Conservation (phyloP, 179 eudicot genomes). For the Amaranthus tricolor region DNA sequence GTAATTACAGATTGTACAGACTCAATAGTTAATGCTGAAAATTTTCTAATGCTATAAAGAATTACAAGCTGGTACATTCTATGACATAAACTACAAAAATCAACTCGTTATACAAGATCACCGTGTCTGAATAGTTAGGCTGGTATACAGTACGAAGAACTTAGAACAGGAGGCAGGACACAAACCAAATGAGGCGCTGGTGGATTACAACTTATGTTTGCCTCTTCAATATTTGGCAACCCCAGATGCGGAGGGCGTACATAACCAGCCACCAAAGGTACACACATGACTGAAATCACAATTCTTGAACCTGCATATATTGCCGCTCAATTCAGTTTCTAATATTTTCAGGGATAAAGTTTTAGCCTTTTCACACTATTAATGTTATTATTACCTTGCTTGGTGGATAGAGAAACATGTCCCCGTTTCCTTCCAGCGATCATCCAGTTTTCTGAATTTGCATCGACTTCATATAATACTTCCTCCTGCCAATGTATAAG, state of each 20-base stretch:
- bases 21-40: slow-evolving; percentile 6
- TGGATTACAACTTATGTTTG: slow-evolving; percentile 83
- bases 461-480: slow-evolving; percentile 81
- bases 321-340: slow-evolving; percentile 3
- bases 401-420: slow-evolving; percentile 61
- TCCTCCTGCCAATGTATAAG: slow-evolving; percentile 46
- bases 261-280: slow-evolving; percentile 91
- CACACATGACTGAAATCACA: slow-evolving; percentile 67
- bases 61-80: slow-evolving; percentile 1
- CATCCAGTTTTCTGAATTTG: slow-evolving; percentile 96
- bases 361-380: too few species aligned
- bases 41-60: slow-evolving; percentile 9
- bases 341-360: too few species aligned
- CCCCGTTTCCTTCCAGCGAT: slow-evolving; percentile 98
- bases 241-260: slow-evolving; percentile 91
- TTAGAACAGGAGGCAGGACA: slow-evolving; percentile 83
- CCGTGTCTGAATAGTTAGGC: slow-evolving; percentile 32
- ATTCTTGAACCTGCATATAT: slow-evolving; percentile 81
- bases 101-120: slow-evolving; percentile 11
- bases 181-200: slow-evolving; percentile 95
- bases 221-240: slow-evolving; percentile 61
- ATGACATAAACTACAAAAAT: slow-evolving; percentile 16
- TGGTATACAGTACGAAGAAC: slow-evolving; percentile 92
- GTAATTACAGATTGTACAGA: slow-evolving; percentile 26
- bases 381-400: slow-evolving; percentile 55